Percentiles rank a stretch among this genome's conserved stretches.
Evolutionary conservation across 2,329 filamentous ascomycete species (phyloP).

Genomic region (Karstenula rhodostoma): DNA sequence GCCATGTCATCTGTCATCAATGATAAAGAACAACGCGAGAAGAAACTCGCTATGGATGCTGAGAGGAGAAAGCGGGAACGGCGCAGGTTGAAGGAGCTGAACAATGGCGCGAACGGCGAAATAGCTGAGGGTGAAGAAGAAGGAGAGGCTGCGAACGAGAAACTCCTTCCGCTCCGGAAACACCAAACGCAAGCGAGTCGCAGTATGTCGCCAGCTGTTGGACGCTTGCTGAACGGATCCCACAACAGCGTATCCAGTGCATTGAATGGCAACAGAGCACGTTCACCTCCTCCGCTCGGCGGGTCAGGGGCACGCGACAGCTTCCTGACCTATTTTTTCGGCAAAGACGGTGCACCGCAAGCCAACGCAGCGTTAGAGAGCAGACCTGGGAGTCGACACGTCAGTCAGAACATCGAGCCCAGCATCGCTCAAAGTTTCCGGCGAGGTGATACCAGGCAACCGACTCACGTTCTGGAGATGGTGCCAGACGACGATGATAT

Average conservation of each 20-base stretch:
- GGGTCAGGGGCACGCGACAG: constrained; percentile 79
- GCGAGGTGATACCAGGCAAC: constrained; percentile 67
- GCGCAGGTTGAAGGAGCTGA: constrained; percentile 82
- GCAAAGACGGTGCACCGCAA: constrained; percentile 77
- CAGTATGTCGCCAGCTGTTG: constrained; percentile 83
- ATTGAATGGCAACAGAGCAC: constrained; percentile 71
- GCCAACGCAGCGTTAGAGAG: constrained; percentile 45
- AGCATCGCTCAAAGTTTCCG: constrained; percentile 86
- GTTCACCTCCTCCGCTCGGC: constrained; percentile 67
- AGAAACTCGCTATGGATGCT: constrained; percentile 79
- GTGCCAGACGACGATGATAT: constrained; percentile 53
- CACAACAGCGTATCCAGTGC: constrained; percentile 66
- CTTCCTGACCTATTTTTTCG: constrained; percentile 98
- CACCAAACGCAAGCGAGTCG: constrained; percentile 68
- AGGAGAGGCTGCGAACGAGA: constrained; percentile 61
- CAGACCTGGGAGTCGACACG: constrained; percentile 66
- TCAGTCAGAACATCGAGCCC: constrained; percentile 80
- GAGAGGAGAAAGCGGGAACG: constrained; percentile 87
- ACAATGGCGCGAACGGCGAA: constrained; percentile 63
- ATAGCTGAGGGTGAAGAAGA: constrained; percentile 72
- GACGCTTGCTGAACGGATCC: constrained; percentile 68
- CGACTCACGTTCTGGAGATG: constrained; percentile 52
- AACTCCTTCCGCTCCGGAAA: constrained; percentile 67
- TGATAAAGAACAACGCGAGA: constrained; percentile 93
- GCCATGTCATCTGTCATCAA: constrained; percentile 97